phyloP scores from a whole-genome alignment of 208 protist species.

The Leishmania tropica region DNA sequence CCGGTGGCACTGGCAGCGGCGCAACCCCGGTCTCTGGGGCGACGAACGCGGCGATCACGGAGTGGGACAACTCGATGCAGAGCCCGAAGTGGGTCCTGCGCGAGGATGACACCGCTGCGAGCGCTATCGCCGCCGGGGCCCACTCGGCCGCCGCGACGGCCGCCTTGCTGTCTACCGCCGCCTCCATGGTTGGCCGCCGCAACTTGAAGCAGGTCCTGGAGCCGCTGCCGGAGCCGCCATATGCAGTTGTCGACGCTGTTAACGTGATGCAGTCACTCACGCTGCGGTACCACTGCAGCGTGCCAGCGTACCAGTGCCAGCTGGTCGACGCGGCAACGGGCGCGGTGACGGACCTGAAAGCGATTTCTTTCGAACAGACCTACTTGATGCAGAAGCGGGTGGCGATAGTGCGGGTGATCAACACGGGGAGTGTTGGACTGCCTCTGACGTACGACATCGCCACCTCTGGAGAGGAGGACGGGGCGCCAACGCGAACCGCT shows the following conservation, averaged over 20 bases:
- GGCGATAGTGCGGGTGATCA: slow-evolving; percentile 80
- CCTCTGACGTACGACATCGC: slow-evolving; percentile 57
- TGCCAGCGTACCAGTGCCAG: slow-evolving; percentile 49
- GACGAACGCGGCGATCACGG: slow-evolving; percentile 22
- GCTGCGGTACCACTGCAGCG: slow-evolving; percentile 73
- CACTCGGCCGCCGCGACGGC: slow-evolving; percentile 18
- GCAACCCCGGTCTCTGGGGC: background rate
- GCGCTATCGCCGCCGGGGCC: slow-evolving; percentile 13
- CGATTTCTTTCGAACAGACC: slow-evolving; percentile 88
- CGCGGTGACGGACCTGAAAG: slow-evolving; percentile 5
- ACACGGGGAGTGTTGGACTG: slow-evolving; percentile 83
- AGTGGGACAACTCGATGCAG: slow-evolving; percentile 76
- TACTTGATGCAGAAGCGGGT: slow-evolving; percentile 95
- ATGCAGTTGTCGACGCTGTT: slow-evolving; percentile 44
- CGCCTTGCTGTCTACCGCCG: slow-evolving; percentile 18
- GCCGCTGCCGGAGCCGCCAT: slow-evolving; percentile 70
- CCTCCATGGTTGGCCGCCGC: slow-evolving; percentile 39
- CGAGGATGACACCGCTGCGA: slow-evolving; percentile 28
- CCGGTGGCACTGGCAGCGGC: background rate
- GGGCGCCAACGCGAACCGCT: background rate
- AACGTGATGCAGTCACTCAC: slow-evolving; percentile 54
- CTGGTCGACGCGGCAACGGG: slow-evolving; percentile 16
- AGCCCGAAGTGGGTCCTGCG: slow-evolving; percentile 67
- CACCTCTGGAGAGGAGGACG: background rate
- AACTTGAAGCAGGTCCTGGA: slow-evolving; percentile 81